Evolutionary conservation across 176 grass and related monocot genomes (phyloP).

Genomic region (Leersia perrieri): DNA sequence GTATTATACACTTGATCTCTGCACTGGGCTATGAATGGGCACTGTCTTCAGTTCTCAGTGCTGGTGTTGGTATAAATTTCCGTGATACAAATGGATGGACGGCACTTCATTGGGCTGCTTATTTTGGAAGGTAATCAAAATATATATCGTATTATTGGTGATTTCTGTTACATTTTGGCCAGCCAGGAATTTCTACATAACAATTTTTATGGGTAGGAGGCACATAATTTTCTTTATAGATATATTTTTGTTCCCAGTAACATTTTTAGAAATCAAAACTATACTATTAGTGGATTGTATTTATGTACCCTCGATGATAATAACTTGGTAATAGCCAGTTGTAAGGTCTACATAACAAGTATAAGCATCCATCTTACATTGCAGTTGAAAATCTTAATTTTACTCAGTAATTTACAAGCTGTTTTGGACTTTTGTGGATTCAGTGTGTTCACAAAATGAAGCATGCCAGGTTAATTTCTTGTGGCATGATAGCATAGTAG

Average conservation of each 20-base stretch:
- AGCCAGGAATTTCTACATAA: conserved; percentile 3
- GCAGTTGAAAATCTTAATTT: conserved; percentile 1
- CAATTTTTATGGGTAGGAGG: conserved; percentile 1
- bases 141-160: conserved; percentile 5
- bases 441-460: not conserved
- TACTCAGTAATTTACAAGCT: conserved; percentile 5
- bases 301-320: not conserved
- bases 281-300: not conserved
- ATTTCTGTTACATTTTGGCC: conserved; percentile 2
- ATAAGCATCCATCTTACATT: conserved; percentile 24
- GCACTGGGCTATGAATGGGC: conserved; percentile 93
- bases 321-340: not conserved
- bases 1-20: conserved; percentile 88
- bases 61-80: conserved; percentile 88
- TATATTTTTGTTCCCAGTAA: not conserved
- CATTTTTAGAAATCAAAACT: not conserved
- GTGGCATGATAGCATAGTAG: not conserved
- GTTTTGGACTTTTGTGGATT: conserved; percentile 6
- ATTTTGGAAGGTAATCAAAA: conserved; percentile 81
- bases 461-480: not conserved
- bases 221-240: conserved; percentile 13
- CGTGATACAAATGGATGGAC: conserved; percentile 97
- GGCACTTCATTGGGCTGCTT: conserved; percentile 96
- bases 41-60: conserved; percentile 58
- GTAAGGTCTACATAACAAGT: not conserved